Percentiles rank a stretch among this genome's conserved stretches.
These are phyloP conservation scores for Penicillium brasilianum DNA, from an alignment of 2,329 filamentous ascomycete genomes.

Conservation along the genomic window DNA sequence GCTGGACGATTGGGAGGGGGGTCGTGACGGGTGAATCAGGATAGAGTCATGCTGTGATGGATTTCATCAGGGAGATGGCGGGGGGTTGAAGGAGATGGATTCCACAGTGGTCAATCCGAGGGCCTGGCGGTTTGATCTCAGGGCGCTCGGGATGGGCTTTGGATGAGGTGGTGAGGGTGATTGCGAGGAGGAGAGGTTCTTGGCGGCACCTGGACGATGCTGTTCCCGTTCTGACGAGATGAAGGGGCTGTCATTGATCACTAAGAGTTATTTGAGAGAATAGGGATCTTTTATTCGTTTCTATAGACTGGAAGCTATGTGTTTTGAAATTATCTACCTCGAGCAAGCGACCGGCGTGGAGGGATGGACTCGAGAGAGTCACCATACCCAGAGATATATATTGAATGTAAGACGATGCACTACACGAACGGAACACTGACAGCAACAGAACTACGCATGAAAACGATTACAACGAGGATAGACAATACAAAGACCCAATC, in stretches of 20 bases:
- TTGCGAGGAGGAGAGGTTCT: conserved; percentile 14
- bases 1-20: conserved; percentile 17
- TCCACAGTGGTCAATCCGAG: neutral
- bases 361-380: neutral
- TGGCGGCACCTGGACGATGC: conserved; percentile 14
- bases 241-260: neutral
- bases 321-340: neutral
- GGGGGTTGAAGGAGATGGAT: neutral
- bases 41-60: conserved; percentile 28
- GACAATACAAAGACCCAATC: too few species aligned
- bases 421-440: too few species aligned
- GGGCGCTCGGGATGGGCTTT: conserved; percentile 10
- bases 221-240: neutral
- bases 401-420: neutral
- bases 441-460: too few species aligned
- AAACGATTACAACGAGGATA: too few species aligned
- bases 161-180: conserved; percentile 10
- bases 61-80: conserved; percentile 14
- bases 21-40: conserved; percentile 16
- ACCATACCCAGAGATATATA: neutral
- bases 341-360: neutral
- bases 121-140: neutral
- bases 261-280: neutral
- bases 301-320: neutral
- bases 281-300: neutral